Base-by-base conservation (phyloP, 176 grass and related monocot genomes). In the Cenchrus purpureus region DNA sequence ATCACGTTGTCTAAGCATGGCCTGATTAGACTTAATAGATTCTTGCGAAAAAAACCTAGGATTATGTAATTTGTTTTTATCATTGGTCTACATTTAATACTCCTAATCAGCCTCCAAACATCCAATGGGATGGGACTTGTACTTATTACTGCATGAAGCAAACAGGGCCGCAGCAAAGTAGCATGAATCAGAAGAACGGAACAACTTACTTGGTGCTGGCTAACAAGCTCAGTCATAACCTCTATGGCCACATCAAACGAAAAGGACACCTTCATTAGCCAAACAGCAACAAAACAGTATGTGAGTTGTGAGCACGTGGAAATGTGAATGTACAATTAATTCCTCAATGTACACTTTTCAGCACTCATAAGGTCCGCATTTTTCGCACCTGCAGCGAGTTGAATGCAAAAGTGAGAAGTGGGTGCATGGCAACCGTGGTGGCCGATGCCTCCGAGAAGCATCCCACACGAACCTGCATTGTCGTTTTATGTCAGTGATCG, bases 201-300 rank as follows among this genome's bases (percentile, higher is more conserved):
- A 32, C 31, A 76, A 74, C 84, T 91, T 92, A 99, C 97, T 86
- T 96, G 91, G 64, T 96, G 85, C 53, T 94, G 91, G 79, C 86
- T 88, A 75, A 99, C 87, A 77, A 99, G 97, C 73, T 98, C 97
- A 42, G 84, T 92, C 88, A 94, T 93, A 80, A 94, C 93, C 84
- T 99, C 93, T 79, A 94, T 87, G 51, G 91, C 91, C 84, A 96
- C 90, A 19, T 99, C 97, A 88, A 99, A 99, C 57, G 91, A 92
- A 62, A 85, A 86, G 86, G 86, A 74, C 82, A 92, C 88, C 93
- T 99, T 95, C 31, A 76, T 53, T 50, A 25, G 28, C 8, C 64
- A 85, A 51, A 73, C 31, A 83, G 52, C 59, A 92, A 79, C 40
- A 55, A 87, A 83, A 85, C n/a, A 86, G 22, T 6, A 20, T 72